phyloP scores from a whole-genome alignment of 1,139 yeast genomes.

The Yamadazyma trypodendri region DNA sequence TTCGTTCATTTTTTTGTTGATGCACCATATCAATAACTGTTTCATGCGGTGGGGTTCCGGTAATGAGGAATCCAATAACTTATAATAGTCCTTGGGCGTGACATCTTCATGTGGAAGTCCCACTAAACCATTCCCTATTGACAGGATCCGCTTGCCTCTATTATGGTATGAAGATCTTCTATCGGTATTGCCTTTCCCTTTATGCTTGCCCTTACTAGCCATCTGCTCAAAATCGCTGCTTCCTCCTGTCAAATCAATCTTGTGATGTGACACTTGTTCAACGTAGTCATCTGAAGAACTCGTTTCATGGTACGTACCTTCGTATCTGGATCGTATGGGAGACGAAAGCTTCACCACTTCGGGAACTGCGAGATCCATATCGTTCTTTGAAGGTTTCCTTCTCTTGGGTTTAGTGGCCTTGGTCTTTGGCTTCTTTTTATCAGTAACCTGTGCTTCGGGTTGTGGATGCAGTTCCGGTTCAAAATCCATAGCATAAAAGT shows the following conservation, averaged over 20 bases:
- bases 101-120: conserved; percentile 71
- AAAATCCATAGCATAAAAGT: conserved; percentile 16
- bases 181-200: conserved; percentile 14
- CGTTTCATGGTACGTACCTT: conserved; percentile 7
- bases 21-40: conserved; percentile 69
- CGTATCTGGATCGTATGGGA: conserved; percentile 22
- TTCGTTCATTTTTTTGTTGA: conserved; percentile 47
- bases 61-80: conserved; percentile 57
- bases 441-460: conserved; percentile 1
- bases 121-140: conserved; percentile 70
- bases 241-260: conserved; percentile 14
- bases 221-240: conserved; percentile 7
- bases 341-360: conserved; percentile 23
- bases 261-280: conserved; percentile 34
- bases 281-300: conserved; percentile 23
- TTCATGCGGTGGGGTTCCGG: conserved; percentile 77
- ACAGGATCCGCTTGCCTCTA: conserved; percentile 72
- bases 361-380: conserved; percentile 16
- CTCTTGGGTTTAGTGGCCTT: not conserved
- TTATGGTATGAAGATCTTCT: conserved; percentile 52
- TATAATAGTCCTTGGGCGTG: conserved; percentile 55
- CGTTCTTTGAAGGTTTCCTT: not conserved
- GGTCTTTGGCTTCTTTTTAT: conserved; percentile 8
- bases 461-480: too few relatives aligned
- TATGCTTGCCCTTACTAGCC: not conserved